Conservation (phyloP, 768 basidiomycete genomes). For the Leccinum boreale region DNA sequence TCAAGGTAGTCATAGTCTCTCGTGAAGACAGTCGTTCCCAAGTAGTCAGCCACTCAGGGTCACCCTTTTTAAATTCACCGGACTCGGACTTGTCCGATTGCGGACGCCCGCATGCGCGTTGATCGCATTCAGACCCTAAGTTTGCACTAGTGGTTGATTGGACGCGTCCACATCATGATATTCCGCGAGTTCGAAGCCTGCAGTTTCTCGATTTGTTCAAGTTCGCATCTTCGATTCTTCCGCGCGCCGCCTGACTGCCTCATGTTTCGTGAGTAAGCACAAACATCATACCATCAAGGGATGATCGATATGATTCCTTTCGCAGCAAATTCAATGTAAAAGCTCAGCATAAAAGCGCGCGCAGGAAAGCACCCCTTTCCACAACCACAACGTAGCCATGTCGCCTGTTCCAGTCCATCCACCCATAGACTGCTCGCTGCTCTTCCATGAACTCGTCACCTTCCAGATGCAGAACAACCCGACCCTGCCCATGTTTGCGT, state of each 20-base stretch:
- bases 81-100: too few relatives aligned
- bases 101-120: not conserved
- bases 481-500: constrained; percentile 12
- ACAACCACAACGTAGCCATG: not conserved
- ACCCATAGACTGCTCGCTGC: constrained; percentile 14
- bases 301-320: too few relatives aligned
- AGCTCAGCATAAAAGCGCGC: not conserved
- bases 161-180: not conserved
- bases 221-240: not conserved
- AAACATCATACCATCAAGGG: too few relatives aligned
- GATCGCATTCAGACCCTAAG: not conserved
- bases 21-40: too few relatives aligned
- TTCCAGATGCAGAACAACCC: constrained; percentile 17
- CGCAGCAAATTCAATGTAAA: too few relatives aligned
- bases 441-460: constrained; percentile 15
- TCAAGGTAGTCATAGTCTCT: too few relatives aligned
- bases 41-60: too few relatives aligned
- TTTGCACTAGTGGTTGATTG: too few relatives aligned
- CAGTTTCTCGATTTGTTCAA: too few relatives aligned
- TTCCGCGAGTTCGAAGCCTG: not conserved
- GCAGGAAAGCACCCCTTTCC: not conserved
- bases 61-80: too few relatives aligned
- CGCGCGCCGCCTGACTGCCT: not conserved
- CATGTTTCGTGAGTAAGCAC: not conserved
- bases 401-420: constrained; percentile 7